Evolutionary conservation across 2,329 filamentous ascomycete genomes (phyloP).

Genomic region (Thelonectria olida): DNA sequence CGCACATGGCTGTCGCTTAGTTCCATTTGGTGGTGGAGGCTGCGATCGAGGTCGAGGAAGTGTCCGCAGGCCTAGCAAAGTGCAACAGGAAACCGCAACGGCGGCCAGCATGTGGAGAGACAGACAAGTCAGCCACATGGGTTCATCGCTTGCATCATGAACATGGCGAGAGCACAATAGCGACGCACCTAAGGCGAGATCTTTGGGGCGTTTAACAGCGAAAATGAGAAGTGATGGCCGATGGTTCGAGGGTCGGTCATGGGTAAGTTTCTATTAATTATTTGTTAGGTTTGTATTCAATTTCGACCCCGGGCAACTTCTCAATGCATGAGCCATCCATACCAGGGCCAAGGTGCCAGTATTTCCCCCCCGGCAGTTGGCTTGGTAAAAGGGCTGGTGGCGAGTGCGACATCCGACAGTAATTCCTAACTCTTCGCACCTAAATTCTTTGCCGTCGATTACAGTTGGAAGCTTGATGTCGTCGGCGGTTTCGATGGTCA

Average conservation of each 20-base stretch:
- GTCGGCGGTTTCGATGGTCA: background rate
- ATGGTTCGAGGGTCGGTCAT: background rate
- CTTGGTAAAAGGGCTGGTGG: slow-evolving; percentile 1
- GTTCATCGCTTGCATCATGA: background rate
- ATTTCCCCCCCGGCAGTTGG: slow-evolving; percentile 1
- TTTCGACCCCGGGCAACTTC: background rate
- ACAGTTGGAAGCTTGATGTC: background rate
- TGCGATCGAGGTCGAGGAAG: slow-evolving; percentile 7
- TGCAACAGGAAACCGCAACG: slow-evolving; percentile 3
- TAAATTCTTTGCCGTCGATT: no score
- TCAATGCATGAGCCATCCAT: slow-evolving; percentile 3
- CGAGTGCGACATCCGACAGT: background rate
- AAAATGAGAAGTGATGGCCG: slow-evolving; percentile 8
- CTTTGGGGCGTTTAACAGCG: background rate
- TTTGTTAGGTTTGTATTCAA: background rate
- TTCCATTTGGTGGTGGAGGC: slow-evolving; percentile 4
- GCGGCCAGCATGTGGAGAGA: slow-evolving; percentile 8
- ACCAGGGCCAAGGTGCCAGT: background rate
- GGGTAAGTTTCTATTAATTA: background rate
- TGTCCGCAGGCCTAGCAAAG: slow-evolving; percentile 1
- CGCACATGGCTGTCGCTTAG: slow-evolving; percentile 10
- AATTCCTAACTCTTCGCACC: no score
- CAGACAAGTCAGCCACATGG: slow-evolving; percentile 4
- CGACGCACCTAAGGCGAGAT: background rate
- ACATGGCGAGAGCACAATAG: background rate